Evolutionary conservation across 1,284 basidiomycete species (phyloP).

Genomic region (Pseudozyma sp.): DNA sequence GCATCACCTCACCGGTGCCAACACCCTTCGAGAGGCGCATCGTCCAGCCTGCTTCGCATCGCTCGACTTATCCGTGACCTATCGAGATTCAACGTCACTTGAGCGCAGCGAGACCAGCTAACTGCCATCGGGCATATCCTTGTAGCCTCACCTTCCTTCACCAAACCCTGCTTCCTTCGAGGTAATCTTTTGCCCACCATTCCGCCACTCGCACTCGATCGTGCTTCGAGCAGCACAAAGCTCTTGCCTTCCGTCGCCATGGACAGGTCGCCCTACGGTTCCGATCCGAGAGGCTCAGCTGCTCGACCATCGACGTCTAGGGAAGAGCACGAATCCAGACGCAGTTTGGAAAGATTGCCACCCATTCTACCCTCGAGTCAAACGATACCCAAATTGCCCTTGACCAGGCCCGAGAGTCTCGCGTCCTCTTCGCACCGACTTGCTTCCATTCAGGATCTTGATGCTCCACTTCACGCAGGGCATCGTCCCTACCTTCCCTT

Average conservation of each 20-base stretch:
- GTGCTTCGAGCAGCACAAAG: slow-evolving; percentile 46
- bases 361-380: slow-evolving; percentile 27
- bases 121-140: too few species aligned
- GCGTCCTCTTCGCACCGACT: slow-evolving; percentile 14
- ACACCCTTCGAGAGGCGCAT: background rate
- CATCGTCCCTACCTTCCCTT: slow-evolving; percentile 27
- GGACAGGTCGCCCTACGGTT: slow-evolving; percentile 38
- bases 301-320: slow-evolving; percentile 8
- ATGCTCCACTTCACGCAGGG: slow-evolving; percentile 2
- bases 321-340: slow-evolving; percentile 11
- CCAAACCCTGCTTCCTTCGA: background rate
- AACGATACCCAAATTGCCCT: slow-evolving; percentile 15
- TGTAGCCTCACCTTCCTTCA: too few species aligned
- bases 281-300: slow-evolving; percentile 22
- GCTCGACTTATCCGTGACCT: too few species aligned
- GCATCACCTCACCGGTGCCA: slow-evolving; percentile 16
- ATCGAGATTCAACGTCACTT: too few species aligned
- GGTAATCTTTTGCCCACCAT: slow-evolving; percentile 36
- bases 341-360: slow-evolving; percentile 23
- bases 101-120: too few species aligned
- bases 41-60: background rate
- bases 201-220: slow-evolving; percentile 30
- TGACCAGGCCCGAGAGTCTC: slow-evolving; percentile 15
- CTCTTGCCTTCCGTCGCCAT: slow-evolving; percentile 30
- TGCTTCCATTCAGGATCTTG: slow-evolving; percentile 31